Conservation (phyloP, 331 rosid species). For the Pyrus hybrid region DNA sequence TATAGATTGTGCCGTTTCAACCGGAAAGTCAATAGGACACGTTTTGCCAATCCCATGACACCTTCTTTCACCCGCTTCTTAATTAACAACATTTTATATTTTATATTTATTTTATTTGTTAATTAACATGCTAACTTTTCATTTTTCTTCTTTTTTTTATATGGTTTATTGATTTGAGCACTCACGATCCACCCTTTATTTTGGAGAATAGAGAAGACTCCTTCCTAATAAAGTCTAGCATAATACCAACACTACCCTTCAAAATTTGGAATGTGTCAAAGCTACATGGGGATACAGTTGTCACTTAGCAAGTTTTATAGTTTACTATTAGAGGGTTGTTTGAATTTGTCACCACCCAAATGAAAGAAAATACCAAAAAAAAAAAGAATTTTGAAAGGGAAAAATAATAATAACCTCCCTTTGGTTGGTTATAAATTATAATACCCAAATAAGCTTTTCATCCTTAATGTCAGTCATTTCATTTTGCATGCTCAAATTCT, state of each 20-base stretch:
- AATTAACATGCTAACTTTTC: neutral
- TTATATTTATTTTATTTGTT: neutral
- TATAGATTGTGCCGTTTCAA: slow-evolving; percentile 20
- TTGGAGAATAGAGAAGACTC: no score
- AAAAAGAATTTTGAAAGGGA: neutral
- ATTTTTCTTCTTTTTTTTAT: neutral
- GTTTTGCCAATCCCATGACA: slow-evolving; percentile 17
- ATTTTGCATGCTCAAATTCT: slow-evolving; percentile 26
- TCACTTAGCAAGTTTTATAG: neutral
- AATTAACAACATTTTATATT: neutral
- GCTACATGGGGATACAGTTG: neutral
- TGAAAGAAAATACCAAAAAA: slow-evolving; percentile 3
- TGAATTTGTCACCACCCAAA: slow-evolving; percentile 19
- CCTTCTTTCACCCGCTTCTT: neutral
- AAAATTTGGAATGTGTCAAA: neutral
- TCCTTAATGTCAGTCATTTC: slow-evolving; percentile 38
- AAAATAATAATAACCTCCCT: neutral
- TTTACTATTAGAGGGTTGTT: slow-evolving; percentile 19
- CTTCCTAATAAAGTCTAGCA: neutral
- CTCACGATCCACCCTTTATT: neutral
- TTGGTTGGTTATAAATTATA: neutral
- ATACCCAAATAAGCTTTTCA: slow-evolving; percentile 27
- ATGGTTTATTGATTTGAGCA: neutral
- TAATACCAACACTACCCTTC: neutral
- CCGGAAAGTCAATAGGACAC: slow-evolving; percentile 25